These are phyloP conservation scores for Polyporus arcularius DNA, from an alignment of 768 basidiomycete genomes.

Conservation along the genomic window DNA sequence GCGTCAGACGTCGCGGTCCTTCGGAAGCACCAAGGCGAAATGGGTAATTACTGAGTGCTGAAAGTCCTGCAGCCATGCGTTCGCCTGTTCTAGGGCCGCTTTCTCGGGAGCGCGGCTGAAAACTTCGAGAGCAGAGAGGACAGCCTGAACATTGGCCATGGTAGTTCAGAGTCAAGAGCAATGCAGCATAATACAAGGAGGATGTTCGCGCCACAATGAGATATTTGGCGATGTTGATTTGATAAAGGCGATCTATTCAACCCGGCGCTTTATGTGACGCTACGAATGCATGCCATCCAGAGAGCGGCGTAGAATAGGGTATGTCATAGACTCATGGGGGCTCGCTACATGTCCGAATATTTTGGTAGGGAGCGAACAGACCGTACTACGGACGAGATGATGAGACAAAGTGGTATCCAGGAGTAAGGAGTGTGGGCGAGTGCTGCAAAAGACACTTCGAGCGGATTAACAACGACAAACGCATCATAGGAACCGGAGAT, in stretches of 20 bases:
- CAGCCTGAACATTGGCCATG: slow-evolving; percentile 71
- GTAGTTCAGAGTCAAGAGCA: slow-evolving; percentile 14
- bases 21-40: slow-evolving; percentile 65
- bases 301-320: slow-evolving; percentile 24
- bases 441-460: slow-evolving; percentile 41
- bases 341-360: slow-evolving; percentile 25
- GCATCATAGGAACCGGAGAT: slow-evolving; percentile 33
- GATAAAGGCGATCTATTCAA: slow-evolving; percentile 6
- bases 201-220: slow-evolving; percentile 10
- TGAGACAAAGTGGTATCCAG: slow-evolving; percentile 31
- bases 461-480: slow-evolving; percentile 24
- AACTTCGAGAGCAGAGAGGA: slow-evolving; percentile 77
- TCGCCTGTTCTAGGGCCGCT: slow-evolving; percentile 79
- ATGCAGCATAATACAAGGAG: neutral
- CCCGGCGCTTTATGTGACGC: neutral
- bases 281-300: neutral
- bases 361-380: slow-evolving; percentile 27
- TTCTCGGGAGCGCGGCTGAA: slow-evolving; percentile 85
- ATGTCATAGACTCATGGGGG: slow-evolving; percentile 27
- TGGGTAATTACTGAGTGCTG: slow-evolving; percentile 95
- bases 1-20: slow-evolving; percentile 62
- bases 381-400: slow-evolving; percentile 25
- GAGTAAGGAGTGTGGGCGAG: slow-evolving; percentile 44
- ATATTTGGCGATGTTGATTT: slow-evolving; percentile 33
- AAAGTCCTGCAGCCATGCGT: slow-evolving; percentile 96